phyloP scores from a whole-genome alignment of 371 early-diverging fungal species.

The Entomophthora muscae region DNA sequence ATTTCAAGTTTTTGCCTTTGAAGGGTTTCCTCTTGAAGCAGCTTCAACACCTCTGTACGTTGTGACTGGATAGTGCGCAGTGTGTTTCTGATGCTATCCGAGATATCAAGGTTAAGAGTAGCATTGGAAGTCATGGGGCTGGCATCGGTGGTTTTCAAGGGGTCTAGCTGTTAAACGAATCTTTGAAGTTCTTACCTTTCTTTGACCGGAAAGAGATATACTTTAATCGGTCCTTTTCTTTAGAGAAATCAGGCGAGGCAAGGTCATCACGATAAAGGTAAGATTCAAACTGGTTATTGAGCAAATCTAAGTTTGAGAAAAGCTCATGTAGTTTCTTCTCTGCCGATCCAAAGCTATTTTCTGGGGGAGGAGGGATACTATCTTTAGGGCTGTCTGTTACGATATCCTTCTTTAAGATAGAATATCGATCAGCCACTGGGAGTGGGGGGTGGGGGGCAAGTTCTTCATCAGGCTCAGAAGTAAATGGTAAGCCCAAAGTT shows the following conservation, averaged over 20 bases:
- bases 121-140: neutral
- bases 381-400: too few species aligned
- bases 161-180: neutral
- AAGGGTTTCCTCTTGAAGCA: neutral
- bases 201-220: neutral
- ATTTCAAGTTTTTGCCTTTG: neutral
- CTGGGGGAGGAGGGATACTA: neutral
- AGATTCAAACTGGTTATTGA: neutral
- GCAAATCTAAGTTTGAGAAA: neutral
- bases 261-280: neutral
- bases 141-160: neutral
- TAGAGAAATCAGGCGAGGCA: neutral
- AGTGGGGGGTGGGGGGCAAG: neutral
- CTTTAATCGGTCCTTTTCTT: neutral
- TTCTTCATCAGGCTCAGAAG: neutral
- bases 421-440: neutral
- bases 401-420: too few species aligned
- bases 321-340: neutral
- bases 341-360: neutral
- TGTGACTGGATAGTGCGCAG: neutral
- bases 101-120: neutral
- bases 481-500: neutral
- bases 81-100: neutral
- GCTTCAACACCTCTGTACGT: neutral
- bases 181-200: neutral